Percentiles rank a stretch among this genome's conserved stretches.
phyloP scores from a whole-genome alignment of 352 stramenopile genomes.

The Pythium vanterpoolii region DNA sequence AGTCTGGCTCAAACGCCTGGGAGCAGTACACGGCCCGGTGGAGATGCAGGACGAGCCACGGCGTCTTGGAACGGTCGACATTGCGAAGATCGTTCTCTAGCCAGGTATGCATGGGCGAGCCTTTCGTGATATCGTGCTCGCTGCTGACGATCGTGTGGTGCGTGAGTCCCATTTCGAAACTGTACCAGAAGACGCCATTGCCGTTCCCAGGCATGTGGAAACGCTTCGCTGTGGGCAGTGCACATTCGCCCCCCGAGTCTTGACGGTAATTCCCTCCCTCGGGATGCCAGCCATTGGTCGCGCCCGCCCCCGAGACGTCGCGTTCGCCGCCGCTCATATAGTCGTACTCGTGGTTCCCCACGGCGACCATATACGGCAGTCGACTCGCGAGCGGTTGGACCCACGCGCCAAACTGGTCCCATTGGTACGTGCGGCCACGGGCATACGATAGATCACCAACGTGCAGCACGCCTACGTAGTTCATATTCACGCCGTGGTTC shows the following conservation, averaged over 20 bases:
- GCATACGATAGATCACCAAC: conserved; percentile 77
- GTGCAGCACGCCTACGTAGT: conserved; percentile 57
- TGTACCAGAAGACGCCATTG: conserved; percentile 32
- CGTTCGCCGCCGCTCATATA: conserved; percentile 15
- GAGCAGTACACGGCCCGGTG: conserved; percentile 26
- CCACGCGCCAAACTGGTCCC: conserved; percentile 69
- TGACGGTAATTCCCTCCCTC: conserved; percentile 15
- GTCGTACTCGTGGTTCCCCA: conserved; percentile 30
- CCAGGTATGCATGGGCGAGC: conserved; percentile 25
- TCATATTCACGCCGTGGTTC: conserved; percentile 7
- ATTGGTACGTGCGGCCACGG: conserved; percentile 45
- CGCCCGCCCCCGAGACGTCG: conserved; percentile 15
- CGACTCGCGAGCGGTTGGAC: conserved; percentile 54
- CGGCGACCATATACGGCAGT: conserved; percentile 64
- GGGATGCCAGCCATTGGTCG: conserved; percentile 14
- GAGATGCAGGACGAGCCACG: conserved; percentile 27
- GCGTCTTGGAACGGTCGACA: conserved; percentile 13
- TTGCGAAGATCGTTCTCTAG: conserved; percentile 19
- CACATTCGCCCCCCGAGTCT: conserved; percentile 59
- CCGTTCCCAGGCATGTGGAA: conserved; percentile 47
- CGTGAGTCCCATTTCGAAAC: conserved; percentile 22
- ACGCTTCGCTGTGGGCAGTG: conserved; percentile 45
- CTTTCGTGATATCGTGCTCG: conserved; percentile 24
- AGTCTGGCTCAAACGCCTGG: conserved; percentile 7
- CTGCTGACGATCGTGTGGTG: conserved; percentile 25